phyloP scores from a whole-genome alignment of 2,329 filamentous ascomycete species.

The Phaeosphaeriaceae sp. region DNA sequence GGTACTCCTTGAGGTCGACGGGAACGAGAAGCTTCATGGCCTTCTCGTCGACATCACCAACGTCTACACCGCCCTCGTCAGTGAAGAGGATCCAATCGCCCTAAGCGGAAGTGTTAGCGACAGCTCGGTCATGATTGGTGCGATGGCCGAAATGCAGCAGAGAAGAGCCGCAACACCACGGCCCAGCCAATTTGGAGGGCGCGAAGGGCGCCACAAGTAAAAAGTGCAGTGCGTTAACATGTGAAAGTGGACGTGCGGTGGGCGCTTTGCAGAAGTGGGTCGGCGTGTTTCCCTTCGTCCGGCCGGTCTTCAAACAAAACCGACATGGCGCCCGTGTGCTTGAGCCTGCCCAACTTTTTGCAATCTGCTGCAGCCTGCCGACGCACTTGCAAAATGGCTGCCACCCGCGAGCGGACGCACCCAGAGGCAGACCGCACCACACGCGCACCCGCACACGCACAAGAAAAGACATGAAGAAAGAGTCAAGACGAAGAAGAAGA shows the following conservation, averaged over 20 bases:
- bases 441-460: background rate
- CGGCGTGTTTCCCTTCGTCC: constrained; percentile 50
- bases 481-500: background rate
- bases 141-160: constrained; percentile 12
- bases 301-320: constrained; percentile 47
- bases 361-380: constrained; percentile 16
- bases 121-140: constrained; percentile 37
- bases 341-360: constrained; percentile 21
- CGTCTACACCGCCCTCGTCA: constrained; percentile 99
- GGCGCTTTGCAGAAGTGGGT: constrained; percentile 47
- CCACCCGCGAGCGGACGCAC: constrained; percentile 8
- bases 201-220: constrained; percentile 19
- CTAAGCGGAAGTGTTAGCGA: constrained; percentile 59
- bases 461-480: background rate
- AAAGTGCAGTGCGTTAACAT: constrained; percentile 35
- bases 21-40: constrained; percentile 98
- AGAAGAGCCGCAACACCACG: constrained; percentile 45
- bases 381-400: constrained; percentile 15
- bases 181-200: constrained; percentile 20
- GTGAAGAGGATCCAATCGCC: constrained; percentile 99
- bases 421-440: background rate
- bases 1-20: constrained; percentile 92
- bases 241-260: constrained; percentile 43
- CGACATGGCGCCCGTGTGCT: constrained; percentile 32
- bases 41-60: constrained; percentile 98